These are phyloP conservation scores for Yamadazyma atlantica DNA, from an alignment of 1,139 yeast genomes.

Conservation along the genomic window DNA sequence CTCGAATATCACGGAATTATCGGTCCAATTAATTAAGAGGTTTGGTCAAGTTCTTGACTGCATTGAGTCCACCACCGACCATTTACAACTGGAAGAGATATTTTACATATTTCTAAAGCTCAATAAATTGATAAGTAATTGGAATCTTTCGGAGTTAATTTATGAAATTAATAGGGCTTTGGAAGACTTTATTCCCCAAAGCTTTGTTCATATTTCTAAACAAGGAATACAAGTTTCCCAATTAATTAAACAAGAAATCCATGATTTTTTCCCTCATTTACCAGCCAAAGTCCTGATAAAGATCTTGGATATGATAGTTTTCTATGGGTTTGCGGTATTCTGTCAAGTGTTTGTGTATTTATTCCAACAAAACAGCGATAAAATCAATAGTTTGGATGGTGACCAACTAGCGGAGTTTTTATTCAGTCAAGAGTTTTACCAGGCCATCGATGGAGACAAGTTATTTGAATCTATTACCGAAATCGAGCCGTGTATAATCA, in stretches of 20 bases:
- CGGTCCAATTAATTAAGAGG: conserved; percentile 9
- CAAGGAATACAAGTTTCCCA: conserved; percentile 37
- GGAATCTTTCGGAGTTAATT: conserved; percentile 37
- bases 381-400: conserved; percentile 26
- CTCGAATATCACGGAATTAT: conserved; percentile 2
- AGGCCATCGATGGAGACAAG: conserved; percentile 6
- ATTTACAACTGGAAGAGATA: conserved; percentile 28
- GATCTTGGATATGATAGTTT: conserved; percentile 36
- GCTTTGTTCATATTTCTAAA: conserved; percentile 34
- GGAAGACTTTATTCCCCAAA: conserved; percentile 30
- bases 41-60: conserved; percentile 20
- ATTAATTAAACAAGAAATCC: conserved; percentile 25
- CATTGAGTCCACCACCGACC: neutral
- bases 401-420: conserved; percentile 30
- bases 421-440: conserved; percentile 23
- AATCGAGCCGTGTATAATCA: conserved; percentile 32
- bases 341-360: conserved; percentile 28
- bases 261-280: conserved; percentile 22
- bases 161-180: conserved; percentile 38
- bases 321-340: conserved; percentile 43
- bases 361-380: conserved; percentile 19
- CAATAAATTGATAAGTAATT: conserved; percentile 26
- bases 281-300: conserved; percentile 14
- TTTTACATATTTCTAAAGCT: conserved; percentile 37
- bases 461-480: conserved; percentile 18